Base-by-base conservation (phyloP, 2,329 filamentous ascomycete species). In the Microdochium nivale region DNA sequence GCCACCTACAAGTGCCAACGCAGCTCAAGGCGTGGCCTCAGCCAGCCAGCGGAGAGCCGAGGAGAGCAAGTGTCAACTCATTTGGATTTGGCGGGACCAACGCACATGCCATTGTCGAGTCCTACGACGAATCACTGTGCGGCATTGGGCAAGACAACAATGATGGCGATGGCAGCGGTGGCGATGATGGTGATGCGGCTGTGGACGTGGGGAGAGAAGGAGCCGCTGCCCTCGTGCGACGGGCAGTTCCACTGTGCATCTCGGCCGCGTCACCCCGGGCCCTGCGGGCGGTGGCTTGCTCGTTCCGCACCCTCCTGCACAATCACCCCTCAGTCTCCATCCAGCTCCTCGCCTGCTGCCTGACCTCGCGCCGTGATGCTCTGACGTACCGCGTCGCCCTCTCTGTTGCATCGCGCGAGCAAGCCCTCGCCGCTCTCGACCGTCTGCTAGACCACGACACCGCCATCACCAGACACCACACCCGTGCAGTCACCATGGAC, bases 21-120 rank as follows among this genome's bases (percentile, higher is more conserved):
- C 11, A 23, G 10, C 10, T 47, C 0, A 52, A 3, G 1, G 33
- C 53, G 0, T 64, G 60, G 62, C 62, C 60, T n/a, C 30, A 21
- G 13, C 9, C 48, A 2, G 47, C 48, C 1, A 32, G 13, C 19
- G 49, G 53, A 1, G 37, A 37, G 0, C 51, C 49, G 10, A 32
- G 52, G 16, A 43, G 53, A 49, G 53, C 52, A 19, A 58, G 58
- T 54, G 51, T 62, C 47, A 56, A 61, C 51, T 57, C 53, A 21
- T 63, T 62, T 24, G 62, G 62, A 0, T 63, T 59, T 14, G 60
- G 62, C 4, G 62, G 62, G 1, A 37, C 60, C 10, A 63, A 64
- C 49, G 59, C 56, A 0, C 62, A 63, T 51, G 58, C 50, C 9
- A 54, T 63, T 30, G 30, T 61, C 0, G 60, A 62, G 24, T 50